A percentile compares a stretch with the other conserved stretches of the same genome.
Evolutionary conservation across 1,284 basidiomycete species (phyloP).

Genomic region (Rhodotorula sp.): DNA sequence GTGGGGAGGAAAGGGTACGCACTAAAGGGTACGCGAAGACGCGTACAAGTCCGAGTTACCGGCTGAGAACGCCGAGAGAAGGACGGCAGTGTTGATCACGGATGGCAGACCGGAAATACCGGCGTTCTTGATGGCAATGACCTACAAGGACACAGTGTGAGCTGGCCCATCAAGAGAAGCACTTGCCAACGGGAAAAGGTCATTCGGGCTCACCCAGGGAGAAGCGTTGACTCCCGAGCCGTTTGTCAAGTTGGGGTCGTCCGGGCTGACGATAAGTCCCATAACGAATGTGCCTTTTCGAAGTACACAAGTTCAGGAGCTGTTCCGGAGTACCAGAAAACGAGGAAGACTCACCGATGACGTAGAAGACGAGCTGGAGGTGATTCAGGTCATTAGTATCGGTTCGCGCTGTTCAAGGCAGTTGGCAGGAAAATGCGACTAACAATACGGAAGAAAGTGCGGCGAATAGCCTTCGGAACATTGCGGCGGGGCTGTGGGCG

Average conservation of each 20-base stretch:
- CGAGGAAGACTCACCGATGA: conserved; percentile 1
- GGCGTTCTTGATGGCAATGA: conserved; percentile 61
- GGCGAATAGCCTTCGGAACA: conserved; percentile 72
- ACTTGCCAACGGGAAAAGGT: neutral
- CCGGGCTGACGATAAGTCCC: conserved; percentile 66
- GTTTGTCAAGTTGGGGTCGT: conserved; percentile 61
- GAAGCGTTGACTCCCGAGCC: conserved; percentile 58
- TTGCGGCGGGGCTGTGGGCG: conserved; percentile 15
- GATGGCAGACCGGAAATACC: conserved; percentile 56
- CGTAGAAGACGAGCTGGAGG: conserved; percentile 44
- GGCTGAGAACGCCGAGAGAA: conserved; percentile 78
- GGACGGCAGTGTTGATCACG: conserved; percentile 64
- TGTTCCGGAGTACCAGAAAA: neutral
- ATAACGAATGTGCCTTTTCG: conserved; percentile 58
- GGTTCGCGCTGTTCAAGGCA: no score
- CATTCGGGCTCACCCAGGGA: conserved; percentile 60
- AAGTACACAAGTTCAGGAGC: conserved; percentile 35
- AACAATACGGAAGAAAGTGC: conserved; percentile 61
- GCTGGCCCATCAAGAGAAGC: neutral
- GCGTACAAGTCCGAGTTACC: conserved; percentile 74
- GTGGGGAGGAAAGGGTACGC: neutral
- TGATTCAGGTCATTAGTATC: no score
- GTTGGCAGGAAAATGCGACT: no score
- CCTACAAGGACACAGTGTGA: neutral
- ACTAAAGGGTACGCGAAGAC: conserved; percentile 73